Conservation (phyloP, 768 basidiomycete genomes). For the Lactarius tabidus region DNA sequence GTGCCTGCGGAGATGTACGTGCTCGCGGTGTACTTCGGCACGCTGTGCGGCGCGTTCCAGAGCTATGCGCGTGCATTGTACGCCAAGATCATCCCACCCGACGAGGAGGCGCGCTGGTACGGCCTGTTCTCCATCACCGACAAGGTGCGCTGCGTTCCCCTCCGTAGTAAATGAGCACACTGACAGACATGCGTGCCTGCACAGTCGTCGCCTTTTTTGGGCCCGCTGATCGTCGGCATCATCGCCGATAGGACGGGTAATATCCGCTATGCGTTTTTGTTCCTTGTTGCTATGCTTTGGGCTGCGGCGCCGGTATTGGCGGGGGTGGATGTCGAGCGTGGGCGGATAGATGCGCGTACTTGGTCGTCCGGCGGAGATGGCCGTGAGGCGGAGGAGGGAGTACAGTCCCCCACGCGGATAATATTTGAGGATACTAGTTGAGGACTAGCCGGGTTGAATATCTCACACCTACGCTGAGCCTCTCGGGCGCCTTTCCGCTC, state of each 20-base stretch:
- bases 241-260: slow-evolving; percentile 88
- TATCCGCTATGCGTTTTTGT: slow-evolving; percentile 88
- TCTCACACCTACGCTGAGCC: too few relatives aligned
- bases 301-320: slow-evolving; percentile 71
- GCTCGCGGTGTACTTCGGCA: slow-evolving; percentile 74
- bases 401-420: not conserved
- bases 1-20: slow-evolving; percentile 82
- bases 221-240: slow-evolving; percentile 82
- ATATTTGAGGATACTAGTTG: too few relatives aligned
- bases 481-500: too few relatives aligned
- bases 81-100: slow-evolving; percentile 79
- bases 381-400: not conserved
- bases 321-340: slow-evolving; percentile 65
- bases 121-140: slow-evolving; percentile 88
- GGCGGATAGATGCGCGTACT: slow-evolving; percentile 47
- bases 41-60: slow-evolving; percentile 86
- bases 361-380: slow-evolving; percentile 23
- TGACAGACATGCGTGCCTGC: not conserved
- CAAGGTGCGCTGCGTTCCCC: slow-evolving; percentile 52
- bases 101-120: slow-evolving; percentile 89
- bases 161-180: not conserved
- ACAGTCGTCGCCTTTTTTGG: slow-evolving; percentile 88
- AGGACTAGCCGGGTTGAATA: too few relatives aligned
- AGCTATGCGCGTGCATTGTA: slow-evolving; percentile 85
- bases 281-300: slow-evolving; percentile 80